Percentiles rank a stretch among this genome's conserved stretches.
Evolutionary conservation across 1,139 yeast genomes (phyloP).

Genomic region (Pichia sp.): DNA sequence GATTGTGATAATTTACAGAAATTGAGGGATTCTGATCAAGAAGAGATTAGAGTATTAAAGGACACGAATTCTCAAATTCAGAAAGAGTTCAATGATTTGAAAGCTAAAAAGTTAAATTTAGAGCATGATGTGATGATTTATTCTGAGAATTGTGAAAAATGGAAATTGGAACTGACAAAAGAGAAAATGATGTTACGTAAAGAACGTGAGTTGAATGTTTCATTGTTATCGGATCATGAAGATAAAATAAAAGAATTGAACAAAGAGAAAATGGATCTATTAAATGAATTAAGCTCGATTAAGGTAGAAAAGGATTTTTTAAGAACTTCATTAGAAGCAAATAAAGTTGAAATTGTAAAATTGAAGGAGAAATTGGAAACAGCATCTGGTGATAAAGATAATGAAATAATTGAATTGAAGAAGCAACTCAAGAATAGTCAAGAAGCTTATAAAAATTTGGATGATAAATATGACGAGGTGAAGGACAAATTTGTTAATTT

Average conservation of each 20-base stretch:
- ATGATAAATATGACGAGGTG: not conserved
- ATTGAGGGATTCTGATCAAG: not conserved
- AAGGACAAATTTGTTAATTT: not conserved
- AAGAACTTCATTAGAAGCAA: not conserved
- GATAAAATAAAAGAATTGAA: slow-evolving; percentile 1
- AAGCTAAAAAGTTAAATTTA: not conserved
- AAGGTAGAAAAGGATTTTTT: not conserved
- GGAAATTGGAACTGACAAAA: slow-evolving; percentile 4
- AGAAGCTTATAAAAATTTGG: not conserved
- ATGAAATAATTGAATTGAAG: not conserved
- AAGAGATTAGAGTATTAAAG: not conserved
- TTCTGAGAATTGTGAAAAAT: not conserved
- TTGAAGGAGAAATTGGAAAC: slow-evolving; percentile 6
- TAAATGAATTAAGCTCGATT: not conserved
- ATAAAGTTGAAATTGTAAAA: not conserved
- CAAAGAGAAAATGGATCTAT: slow-evolving; percentile 1
- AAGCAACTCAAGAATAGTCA: not conserved
- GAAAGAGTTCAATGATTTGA: not conserved
- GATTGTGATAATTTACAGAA: slow-evolving; percentile 9
- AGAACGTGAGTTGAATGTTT: slow-evolving; percentile 7
- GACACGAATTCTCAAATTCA: not conserved
- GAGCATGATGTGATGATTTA: not conserved
- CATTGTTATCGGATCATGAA: slow-evolving; percentile 3
- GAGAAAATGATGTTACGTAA: slow-evolving; percentile 2
- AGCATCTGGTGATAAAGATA: not conserved